phyloP scores from a whole-genome alignment of 257 asterid genomes.

The Phtheirospermum japonicum region DNA sequence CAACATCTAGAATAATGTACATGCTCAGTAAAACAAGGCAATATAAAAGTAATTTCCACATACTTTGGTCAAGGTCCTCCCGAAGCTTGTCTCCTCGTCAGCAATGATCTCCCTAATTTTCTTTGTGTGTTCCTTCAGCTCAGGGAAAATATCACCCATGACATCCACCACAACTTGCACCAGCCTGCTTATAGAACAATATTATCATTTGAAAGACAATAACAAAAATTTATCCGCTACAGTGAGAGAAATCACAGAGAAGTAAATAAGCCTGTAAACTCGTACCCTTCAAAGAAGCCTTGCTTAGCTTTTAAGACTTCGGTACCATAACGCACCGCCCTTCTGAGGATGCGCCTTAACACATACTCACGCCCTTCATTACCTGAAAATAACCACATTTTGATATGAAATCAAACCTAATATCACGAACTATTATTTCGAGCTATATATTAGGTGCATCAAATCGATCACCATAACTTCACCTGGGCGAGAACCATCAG shows the following conservation, averaged over 20 bases:
- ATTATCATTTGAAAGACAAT: slow-evolving; percentile 23
- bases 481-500: slow-evolving; percentile 99
- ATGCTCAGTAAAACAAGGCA: not conserved
- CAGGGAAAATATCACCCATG: slow-evolving; percentile 88
- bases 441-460: slow-evolving; percentile 1
- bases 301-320: slow-evolving; percentile 85
- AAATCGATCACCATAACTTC: slow-evolving; percentile 20
- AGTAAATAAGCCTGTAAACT: slow-evolving; percentile 12
- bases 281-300: slow-evolving; percentile 88
- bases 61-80: slow-evolving; percentile 84
- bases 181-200: slow-evolving; percentile 49
- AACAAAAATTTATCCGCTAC: slow-evolving; percentile 4
- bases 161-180: slow-evolving; percentile 74
- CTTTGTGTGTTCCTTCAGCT: slow-evolving; percentile 62
- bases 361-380: slow-evolving; percentile 99
- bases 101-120: slow-evolving; percentile 75
- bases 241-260: slow-evolving; percentile 5
- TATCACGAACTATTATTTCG: not conserved
- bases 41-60: slow-evolving; percentile 14
- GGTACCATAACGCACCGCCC: slow-evolving; percentile 98
- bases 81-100: slow-evolving; percentile 90
- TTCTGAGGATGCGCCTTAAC: slow-evolving; percentile 89
- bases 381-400: slow-evolving; percentile 47
- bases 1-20: slow-evolving; percentile 8
- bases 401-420: slow-evolving; percentile 14